These are phyloP conservation scores for Fusarium buharicum DNA, from an alignment of 2,329 filamentous ascomycete genomes.

Conservation along the genomic window DNA sequence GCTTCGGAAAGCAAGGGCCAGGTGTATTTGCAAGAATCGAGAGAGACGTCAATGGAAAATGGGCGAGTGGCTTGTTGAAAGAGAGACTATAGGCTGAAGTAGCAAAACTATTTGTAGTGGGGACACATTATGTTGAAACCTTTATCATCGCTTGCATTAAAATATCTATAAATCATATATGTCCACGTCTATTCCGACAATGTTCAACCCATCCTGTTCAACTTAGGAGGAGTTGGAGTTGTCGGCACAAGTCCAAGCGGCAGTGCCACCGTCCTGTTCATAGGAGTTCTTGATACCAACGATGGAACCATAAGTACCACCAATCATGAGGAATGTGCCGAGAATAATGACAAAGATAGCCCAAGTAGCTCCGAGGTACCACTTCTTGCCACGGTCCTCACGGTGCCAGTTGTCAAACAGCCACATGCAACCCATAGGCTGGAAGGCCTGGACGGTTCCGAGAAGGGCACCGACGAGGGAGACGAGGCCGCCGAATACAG, in stretches of 20 bases:
- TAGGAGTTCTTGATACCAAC: slow-evolving; percentile 51
- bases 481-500: slow-evolving; percentile 45
- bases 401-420: slow-evolving; percentile 45
- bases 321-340: slow-evolving; percentile 55
- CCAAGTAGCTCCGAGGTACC: slow-evolving; percentile 33
- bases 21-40: slow-evolving; percentile 70
- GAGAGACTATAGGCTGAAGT: not conserved
- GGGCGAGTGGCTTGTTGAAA: slow-evolving; percentile 11
- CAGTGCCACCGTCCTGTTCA: slow-evolving; percentile 49
- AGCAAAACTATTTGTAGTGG: not conserved
- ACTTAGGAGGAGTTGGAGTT: slow-evolving; percentile 51
- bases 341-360: slow-evolving; percentile 25
- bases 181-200: not conserved
- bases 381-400: slow-evolving; percentile 32
- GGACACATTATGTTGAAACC: slow-evolving; percentile 1
- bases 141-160: slow-evolving; percentile 27
- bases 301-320: slow-evolving; percentile 58
- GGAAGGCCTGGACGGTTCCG: slow-evolving; percentile 47
- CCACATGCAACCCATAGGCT: slow-evolving; percentile 48
- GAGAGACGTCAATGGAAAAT: slow-evolving; percentile 35
- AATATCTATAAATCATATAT: slow-evolving; percentile 16
- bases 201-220: not conserved
- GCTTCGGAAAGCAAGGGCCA: slow-evolving; percentile 71
- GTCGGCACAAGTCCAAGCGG: slow-evolving; percentile 56
- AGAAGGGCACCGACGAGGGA: slow-evolving; percentile 48